Conservation (phyloP, 192 early-diverging fungal genomes). For the Podila epicladia region DNA sequence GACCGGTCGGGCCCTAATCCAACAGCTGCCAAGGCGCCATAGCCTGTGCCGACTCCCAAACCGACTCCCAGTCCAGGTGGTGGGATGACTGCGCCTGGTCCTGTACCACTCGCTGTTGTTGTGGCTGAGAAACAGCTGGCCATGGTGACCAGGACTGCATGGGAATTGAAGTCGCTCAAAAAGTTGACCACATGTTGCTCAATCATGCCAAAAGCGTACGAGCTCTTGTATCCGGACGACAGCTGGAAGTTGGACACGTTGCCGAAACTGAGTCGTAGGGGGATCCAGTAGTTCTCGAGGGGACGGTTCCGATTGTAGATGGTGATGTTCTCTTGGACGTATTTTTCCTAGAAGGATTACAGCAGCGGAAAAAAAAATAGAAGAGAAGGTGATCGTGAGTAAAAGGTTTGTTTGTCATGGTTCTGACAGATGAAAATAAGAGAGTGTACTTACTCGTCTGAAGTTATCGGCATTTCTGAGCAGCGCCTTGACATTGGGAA, state of each 20-base stretch:
- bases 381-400: not conserved
- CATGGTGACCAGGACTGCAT: slow-evolving; percentile 42
- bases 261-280: slow-evolving; percentile 74
- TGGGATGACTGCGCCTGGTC: not conserved
- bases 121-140: slow-evolving; percentile 28
- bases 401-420: not conserved
- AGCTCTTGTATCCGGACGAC: slow-evolving; percentile 72
- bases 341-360: slow-evolving; percentile 66
- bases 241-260: slow-evolving; percentile 73
- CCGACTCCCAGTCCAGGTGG: not conserved
- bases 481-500: slow-evolving; percentile 64
- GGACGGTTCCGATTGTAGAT: slow-evolving; percentile 76
- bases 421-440: not conserved
- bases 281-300: slow-evolving; percentile 72
- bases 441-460: slow-evolving; percentile 55
- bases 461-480: slow-evolving; percentile 69
- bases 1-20: slow-evolving; percentile 28
- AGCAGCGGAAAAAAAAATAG: not conserved
- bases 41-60: not conserved
- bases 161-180: slow-evolving; percentile 66
- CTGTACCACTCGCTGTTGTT: not conserved
- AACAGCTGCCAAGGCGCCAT: slow-evolving; percentile 1
- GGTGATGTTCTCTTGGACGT: slow-evolving; percentile 77
- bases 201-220: slow-evolving; percentile 67
- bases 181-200: slow-evolving; percentile 73